Percentiles rank a stretch among this genome's conserved stretches.
phyloP scores from a whole-genome alignment of 352 stramenopile species.

The Phytophthora cajani region DNA sequence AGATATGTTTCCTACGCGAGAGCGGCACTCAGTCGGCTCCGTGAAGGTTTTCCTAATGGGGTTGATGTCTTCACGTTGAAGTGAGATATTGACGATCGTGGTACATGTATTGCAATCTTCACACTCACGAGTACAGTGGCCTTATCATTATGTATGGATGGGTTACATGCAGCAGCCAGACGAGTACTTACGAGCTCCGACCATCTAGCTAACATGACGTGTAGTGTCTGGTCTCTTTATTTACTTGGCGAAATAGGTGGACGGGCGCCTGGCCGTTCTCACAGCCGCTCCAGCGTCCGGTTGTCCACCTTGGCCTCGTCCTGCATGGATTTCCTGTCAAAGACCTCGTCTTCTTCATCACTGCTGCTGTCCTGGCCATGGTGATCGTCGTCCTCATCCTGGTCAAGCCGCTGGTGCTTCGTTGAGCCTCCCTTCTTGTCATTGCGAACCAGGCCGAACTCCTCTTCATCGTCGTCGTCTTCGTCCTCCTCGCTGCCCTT shows the following conservation, averaged over 20 bases:
- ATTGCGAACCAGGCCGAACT: slow-evolving; percentile 54
- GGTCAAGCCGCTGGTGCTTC: slow-evolving; percentile 50
- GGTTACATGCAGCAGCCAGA: slow-evolving; percentile 1
- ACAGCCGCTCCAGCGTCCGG: slow-evolving; percentile 66
- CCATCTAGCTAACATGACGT: slow-evolving; percentile 1
- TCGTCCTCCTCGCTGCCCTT: slow-evolving; percentile 73
- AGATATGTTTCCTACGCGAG: neutral
- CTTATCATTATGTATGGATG: slow-evolving; percentile 2
- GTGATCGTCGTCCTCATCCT: slow-evolving; percentile 44
- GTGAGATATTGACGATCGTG: neutral
- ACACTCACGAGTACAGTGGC: neutral
- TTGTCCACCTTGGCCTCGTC: slow-evolving; percentile 65
- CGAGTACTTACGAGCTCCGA: neutral
- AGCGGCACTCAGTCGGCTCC: neutral
- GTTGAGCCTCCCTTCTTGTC: slow-evolving; percentile 33
- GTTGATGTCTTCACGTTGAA: neutral
- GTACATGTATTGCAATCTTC: neutral
- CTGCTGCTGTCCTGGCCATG: slow-evolving; percentile 40
- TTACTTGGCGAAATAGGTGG: slow-evolving; percentile 17
- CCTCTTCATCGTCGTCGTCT: slow-evolving; percentile 69
- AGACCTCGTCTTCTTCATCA: slow-evolving; percentile 80
- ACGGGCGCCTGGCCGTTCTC: slow-evolving; percentile 6
- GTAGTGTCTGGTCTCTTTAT: slow-evolving; percentile 21
- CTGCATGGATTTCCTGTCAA: slow-evolving; percentile 50
- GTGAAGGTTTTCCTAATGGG: neutral